Evolutionary conservation across 345 rosid genomes (phyloP), one percentile per base, ranked within the genome.

Genomic region (Rhizophora mangle): DNA sequence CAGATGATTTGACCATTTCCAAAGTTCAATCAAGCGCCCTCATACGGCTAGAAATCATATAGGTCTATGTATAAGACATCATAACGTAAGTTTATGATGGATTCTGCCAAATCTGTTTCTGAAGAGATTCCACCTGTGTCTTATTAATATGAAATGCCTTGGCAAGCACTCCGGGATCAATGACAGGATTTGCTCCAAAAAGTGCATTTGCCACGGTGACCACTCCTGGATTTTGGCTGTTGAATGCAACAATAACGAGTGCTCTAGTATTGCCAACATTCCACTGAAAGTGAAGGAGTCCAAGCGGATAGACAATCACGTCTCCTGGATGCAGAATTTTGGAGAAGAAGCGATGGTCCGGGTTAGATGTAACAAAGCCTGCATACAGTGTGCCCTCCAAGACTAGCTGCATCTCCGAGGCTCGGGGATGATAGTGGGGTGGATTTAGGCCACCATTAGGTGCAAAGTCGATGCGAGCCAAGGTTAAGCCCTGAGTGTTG

Each of bases 111-210:
- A 36, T 56, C n/a, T 60, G 64, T 13, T 59, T 49, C 43, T 65
- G 71, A 26, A 72, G 71, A 32, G 60, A 2, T 15, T 22, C 18
- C 11, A 60, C 76, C 8, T 65, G 22, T 4, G 19, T 30, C 26
- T 56, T 56, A n/a, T 64, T 69, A 8, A 72, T 9, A n/a, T 72
- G 75, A 7, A 72, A 72, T 13, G 64, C 75, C 37, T 64, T 72
- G 21, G 75, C 31, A 0, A 72, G 57, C 22, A 72, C 75, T 30
- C 57, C 64, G 57, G 64, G 37, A 54, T 55, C 47, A 27, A 64
- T 51, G 1, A 70, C 9, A 5, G 62, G 76, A 9, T 36, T 31
- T 9, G 70, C 31, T 34, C 66, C 70, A 7, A 58, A 60, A 1
- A 66, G 6, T 26, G 76, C 43, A 66, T 65, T 73, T n/a, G 76